These are phyloP conservation scores for Inga oerstediana DNA, from an alignment of 306 rosid genomes.

Conservation along the genomic window DNA sequence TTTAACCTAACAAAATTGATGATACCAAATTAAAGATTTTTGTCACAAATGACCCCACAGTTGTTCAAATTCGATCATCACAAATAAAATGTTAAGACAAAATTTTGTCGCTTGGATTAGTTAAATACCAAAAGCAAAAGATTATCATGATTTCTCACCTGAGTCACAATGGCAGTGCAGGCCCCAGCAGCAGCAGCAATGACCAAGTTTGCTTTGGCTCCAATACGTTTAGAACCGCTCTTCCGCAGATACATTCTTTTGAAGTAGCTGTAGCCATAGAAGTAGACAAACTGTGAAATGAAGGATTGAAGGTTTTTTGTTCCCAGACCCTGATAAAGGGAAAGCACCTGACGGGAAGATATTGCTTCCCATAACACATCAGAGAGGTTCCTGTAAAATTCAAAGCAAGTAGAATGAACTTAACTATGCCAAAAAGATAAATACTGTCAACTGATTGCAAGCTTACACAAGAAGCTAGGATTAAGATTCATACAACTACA, in stretches of 20 bases:
- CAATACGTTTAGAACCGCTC: slow-evolving; percentile 78
- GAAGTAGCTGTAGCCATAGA: slow-evolving; percentile 96
- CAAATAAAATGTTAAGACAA: neutral
- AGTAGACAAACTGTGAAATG: slow-evolving; percentile 89
- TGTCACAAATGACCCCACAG: neutral
- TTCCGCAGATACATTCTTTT: slow-evolving; percentile 77
- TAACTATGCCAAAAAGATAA: slow-evolving; percentile 23
- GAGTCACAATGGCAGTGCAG: slow-evolving; percentile 89
- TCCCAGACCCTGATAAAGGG: slow-evolving; percentile 94
- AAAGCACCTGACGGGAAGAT: slow-evolving; percentile 70
- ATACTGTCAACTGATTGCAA: neutral
- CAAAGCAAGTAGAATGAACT: slow-evolving; percentile 31
- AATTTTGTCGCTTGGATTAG: neutral
- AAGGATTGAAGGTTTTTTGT: slow-evolving; percentile 95
- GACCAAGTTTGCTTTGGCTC: slow-evolving; percentile 76
- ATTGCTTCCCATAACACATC: slow-evolving; percentile 94
- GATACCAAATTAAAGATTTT: neutral
- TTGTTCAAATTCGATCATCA: neutral
- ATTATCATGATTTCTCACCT: slow-evolving; percentile 56
- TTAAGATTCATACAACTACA: slow-evolving; percentile 24
- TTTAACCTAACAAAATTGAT: neutral
- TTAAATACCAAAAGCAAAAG: slow-evolving; percentile 5
- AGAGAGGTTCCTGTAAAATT: slow-evolving; percentile 71
- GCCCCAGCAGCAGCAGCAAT: slow-evolving; percentile 99
- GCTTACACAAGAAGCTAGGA: neutral